phyloP scores from a whole-genome alignment of 1,284 basidiomycete species.

The Pseudozyma thailandica region DNA sequence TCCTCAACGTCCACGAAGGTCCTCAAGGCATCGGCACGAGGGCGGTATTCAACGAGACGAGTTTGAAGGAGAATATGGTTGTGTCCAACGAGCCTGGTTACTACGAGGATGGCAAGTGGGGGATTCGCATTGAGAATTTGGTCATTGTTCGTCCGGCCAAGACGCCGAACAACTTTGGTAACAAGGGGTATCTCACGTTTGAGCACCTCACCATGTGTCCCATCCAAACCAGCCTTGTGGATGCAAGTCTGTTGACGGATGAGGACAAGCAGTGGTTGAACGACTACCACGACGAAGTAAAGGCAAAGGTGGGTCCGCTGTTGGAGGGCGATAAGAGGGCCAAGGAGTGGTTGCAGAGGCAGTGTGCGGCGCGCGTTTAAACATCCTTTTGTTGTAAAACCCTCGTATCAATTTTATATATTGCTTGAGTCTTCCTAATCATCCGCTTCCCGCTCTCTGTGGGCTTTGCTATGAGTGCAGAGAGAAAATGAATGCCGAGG shows the following conservation, averaged over 20 bases:
- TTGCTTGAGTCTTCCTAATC: no score
- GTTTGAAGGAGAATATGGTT: slow-evolving; percentile 65
- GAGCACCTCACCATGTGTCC: slow-evolving; percentile 71
- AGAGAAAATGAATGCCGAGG: no score
- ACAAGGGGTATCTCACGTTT: slow-evolving; percentile 66
- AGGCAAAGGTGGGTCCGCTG: slow-evolving; percentile 80
- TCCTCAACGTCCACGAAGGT: slow-evolving; percentile 66
- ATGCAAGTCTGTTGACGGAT: slow-evolving; percentile 74
- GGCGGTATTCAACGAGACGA: slow-evolving; percentile 64
- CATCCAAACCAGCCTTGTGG: slow-evolving; percentile 86
- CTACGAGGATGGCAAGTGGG: slow-evolving; percentile 89
- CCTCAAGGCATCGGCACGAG: slow-evolving; percentile 67
- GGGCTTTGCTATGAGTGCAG: no score
- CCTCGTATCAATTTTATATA: no score
- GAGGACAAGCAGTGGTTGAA: slow-evolving; percentile 86
- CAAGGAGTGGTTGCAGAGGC: slow-evolving; percentile 80
- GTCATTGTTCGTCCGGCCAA: slow-evolving; percentile 56
- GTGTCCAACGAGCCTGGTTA: slow-evolving; percentile 80
- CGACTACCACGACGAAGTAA: slow-evolving; percentile 82
- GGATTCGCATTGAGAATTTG: slow-evolving; percentile 88
- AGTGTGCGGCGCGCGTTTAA: slow-evolving; percentile 66
- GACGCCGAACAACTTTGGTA: slow-evolving; percentile 85
- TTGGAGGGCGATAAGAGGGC: slow-evolving; percentile 80
- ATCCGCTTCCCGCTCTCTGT: no score
- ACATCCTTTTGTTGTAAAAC: no score